Evolutionary conservation across 2,329 filamentous ascomycete species (phyloP), one percentile per base, ranked within the genome.

Genomic region (Xylariomycetidae sp.): DNA sequence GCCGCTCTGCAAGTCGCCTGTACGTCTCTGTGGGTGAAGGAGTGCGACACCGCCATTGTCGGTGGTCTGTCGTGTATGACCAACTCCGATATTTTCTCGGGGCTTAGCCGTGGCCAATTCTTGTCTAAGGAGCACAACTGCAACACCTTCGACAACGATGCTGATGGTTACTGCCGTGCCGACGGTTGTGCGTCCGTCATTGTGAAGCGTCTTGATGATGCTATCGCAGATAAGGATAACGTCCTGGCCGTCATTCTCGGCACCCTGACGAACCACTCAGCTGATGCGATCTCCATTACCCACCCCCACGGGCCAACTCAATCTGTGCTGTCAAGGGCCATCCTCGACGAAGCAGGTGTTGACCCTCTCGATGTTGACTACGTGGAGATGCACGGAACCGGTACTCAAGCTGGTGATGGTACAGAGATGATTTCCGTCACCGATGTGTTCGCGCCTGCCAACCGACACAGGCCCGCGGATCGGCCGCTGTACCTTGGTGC

Each of bases 381-480:
- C 51, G 80, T 94, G 7, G 88, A 94, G 61, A 88, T 92, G 80
- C 87, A 94, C 57, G 88, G 85, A 11, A 94, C 88, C 3, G 88
- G 88, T 19, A 94, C 86, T 0, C 85, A 92, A 57, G 86, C 84
- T 19, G 88, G 85, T 40, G 88, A 94, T 51, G 80, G 79, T 6
- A 83, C 79, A 4, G 88, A 95, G 57, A 89, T 90, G 82, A 69
- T 77, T 1, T 88, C 82, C 0, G 83, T 94, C 30, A 77, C 80
- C 3, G 60, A 67, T 30, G 62, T 69, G 6, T 74, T 69, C 42
- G 69, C 70, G 1, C 69, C 71, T 5, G 61, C 63, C 1, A 53
- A 66, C 16, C 61, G 64, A 13, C 66, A 70, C 44, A 61, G 68
- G 16, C 57, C 68, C 2, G 54, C 56, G 0, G 59, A 73, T 31